A percentile compares a stretch with the other conserved stretches of the same genome.
Conservation (phyloP, 768 basidiomycete genomes). For the Collybia mongolica region DNA sequence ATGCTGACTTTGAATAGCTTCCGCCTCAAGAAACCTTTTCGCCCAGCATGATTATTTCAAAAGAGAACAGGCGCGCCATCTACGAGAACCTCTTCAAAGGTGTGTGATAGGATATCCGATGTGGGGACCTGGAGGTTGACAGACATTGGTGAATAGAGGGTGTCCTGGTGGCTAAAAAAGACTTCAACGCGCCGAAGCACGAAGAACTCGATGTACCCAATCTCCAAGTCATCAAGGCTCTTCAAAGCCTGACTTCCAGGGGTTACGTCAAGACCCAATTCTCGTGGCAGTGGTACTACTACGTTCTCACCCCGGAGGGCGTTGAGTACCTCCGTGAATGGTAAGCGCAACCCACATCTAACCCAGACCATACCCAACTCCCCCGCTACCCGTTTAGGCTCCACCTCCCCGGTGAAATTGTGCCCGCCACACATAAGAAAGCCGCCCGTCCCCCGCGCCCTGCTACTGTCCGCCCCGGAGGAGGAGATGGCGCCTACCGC, state of each 20-base stretch:
- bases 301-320: slow-evolving; percentile 94
- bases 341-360: slow-evolving; percentile 27
- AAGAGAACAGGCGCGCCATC: slow-evolving; percentile 92
- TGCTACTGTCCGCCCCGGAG: slow-evolving; percentile 68
- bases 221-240: slow-evolving; percentile 69
- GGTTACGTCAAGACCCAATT: slow-evolving; percentile 99
- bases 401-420: slow-evolving; percentile 93
- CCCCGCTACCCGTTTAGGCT: slow-evolving; percentile 52
- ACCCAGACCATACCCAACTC: background rate
- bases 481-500: slow-evolving; percentile 81
- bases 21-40: slow-evolving; percentile 27
- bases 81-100: slow-evolving; percentile 99
- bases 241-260: slow-evolving; percentile 66
- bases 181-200: slow-evolving; percentile 96
- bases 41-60: slow-evolving; percentile 93
- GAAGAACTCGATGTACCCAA: slow-evolving; percentile 81
- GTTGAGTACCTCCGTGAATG: slow-evolving; percentile 96
- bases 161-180: slow-evolving; percentile 98
- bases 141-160: slow-evolving; percentile 56
- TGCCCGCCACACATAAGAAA: slow-evolving; percentile 97
- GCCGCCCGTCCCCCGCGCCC: slow-evolving; percentile 85
- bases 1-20: slow-evolving; percentile 21
- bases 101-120: slow-evolving; percentile 32
- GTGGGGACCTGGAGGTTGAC: background rate
- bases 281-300: slow-evolving; percentile 99